phyloP scores from a whole-genome alignment of 768 basidiomycete species.

The Cyclocybe aegerita region DNA sequence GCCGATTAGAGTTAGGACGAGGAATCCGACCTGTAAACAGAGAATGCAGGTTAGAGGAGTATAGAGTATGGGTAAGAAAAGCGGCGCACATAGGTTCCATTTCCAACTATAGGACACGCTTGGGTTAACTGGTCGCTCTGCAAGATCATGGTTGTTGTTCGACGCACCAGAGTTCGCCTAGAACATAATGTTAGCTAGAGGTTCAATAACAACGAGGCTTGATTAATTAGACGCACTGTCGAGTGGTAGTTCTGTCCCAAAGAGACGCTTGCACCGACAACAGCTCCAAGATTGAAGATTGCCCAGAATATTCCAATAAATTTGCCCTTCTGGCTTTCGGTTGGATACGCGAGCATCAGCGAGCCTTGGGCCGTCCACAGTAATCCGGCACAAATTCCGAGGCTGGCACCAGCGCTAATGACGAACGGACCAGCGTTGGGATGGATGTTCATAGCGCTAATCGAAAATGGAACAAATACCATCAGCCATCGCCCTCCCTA shows the following conservation, averaged over 20 bases:
- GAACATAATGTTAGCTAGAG: slow-evolving; percentile 20
- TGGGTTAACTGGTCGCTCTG: not conserved
- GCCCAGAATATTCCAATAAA: slow-evolving; percentile 83
- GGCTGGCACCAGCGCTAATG: slow-evolving; percentile 67
- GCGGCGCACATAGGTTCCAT: slow-evolving; percentile 74
- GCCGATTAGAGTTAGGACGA: slow-evolving; percentile 68
- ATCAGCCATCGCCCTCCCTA: too few species aligned
- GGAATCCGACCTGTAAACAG: slow-evolving; percentile 56
- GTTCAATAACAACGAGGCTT: not conserved
- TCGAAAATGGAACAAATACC: not conserved
- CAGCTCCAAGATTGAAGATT: slow-evolving; percentile 81
- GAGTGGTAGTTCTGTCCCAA: slow-evolving; percentile 71
- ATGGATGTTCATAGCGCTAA: slow-evolving; percentile 71
- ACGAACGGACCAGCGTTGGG: slow-evolving; percentile 59
- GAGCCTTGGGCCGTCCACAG: slow-evolving; percentile 88
- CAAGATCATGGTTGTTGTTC: not conserved
- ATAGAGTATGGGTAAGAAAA: too few species aligned
- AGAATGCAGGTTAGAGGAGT: too few species aligned
- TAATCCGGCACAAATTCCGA: slow-evolving; percentile 70
- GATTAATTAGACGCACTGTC: slow-evolving; percentile 35
- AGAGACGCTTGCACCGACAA: slow-evolving; percentile 76
- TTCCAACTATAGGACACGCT: slow-evolving; percentile 44
- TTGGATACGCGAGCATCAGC: slow-evolving; percentile 82
- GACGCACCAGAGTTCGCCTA: slow-evolving; percentile 42
- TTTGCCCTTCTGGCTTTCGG: slow-evolving; percentile 72